Percentiles rank a stretch among this genome's conserved stretches.
Evolutionary conservation across 208 protist genomes (phyloP).

Genomic region (Trypanosoma boissoni): DNA sequence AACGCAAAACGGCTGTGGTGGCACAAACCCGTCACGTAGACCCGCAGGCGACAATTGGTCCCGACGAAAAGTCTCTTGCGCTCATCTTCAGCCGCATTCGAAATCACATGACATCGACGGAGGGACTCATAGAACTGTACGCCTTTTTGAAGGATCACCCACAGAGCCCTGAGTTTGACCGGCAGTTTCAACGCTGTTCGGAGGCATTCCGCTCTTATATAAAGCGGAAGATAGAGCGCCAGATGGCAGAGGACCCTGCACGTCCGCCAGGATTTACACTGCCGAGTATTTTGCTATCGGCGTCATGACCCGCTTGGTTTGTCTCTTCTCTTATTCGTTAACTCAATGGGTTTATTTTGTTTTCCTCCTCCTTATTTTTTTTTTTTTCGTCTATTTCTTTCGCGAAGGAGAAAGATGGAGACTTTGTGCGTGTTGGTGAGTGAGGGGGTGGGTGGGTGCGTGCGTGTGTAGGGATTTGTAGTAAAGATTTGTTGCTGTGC

Average conservation of each 20-base stretch:
- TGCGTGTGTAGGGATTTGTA: too few relatives aligned
- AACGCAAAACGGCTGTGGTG: not conserved
- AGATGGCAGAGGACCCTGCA: constrained; percentile 46
- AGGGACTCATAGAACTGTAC: constrained; percentile 82
- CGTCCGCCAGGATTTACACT: constrained; percentile 39
- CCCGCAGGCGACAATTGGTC: not conserved
- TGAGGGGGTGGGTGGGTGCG: too few relatives aligned
- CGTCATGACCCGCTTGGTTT: constrained; percentile 9
- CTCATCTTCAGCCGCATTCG: constrained; percentile 74
- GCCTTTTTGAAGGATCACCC: constrained; percentile 35
- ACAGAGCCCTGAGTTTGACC: constrained; percentile 47
- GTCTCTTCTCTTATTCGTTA: too few relatives aligned
- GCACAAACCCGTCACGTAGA: not conserved
- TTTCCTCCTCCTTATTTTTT: constrained; percentile 7
- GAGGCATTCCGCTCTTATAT: constrained; percentile 85
- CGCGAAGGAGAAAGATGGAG: too few relatives aligned
- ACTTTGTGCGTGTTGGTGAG: too few relatives aligned
- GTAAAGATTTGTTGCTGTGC: too few relatives aligned
- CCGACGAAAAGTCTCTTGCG: constrained; percentile 32
- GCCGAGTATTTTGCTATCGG: constrained; percentile 35
- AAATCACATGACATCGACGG: constrained; percentile 68
- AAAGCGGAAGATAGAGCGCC: constrained; percentile 74
- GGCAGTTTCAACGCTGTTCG: constrained; percentile 79
- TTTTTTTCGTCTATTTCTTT: constrained; percentile 1
- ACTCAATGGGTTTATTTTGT: too few relatives aligned